Evolutionary conservation across 495 filamentous ascomycete species (phyloP), one percentile per base, ranked within the genome.

Genomic region (Poronia punctata): DNA sequence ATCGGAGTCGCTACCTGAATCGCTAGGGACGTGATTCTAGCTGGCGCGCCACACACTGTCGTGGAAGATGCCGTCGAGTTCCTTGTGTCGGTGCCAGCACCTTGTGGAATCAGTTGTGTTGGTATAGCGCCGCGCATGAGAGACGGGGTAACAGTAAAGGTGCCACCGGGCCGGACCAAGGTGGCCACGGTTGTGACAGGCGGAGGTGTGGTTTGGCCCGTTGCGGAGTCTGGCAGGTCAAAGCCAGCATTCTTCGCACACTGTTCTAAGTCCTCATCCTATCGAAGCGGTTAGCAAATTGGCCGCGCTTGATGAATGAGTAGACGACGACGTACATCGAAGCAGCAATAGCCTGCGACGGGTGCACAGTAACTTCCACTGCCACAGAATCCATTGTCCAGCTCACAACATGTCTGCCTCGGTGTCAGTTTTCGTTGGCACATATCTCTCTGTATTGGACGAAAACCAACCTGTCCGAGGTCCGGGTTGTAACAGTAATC

Each of bases 281-380:
- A 20, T 15, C 16, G 10, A 33, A 21, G 7, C 5, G 37, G 23
- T 52, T 21, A 19, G 52, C 48, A 44, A 54, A 35, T 37, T 8
- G 28, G 8, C 20, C 15, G 5, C 24, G 10, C 6, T 2, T 12
- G 7, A n/a, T 2, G 15, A 19, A 26, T 38, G 22, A n/a, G 21
- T 33, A 4, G 0, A 34, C 30, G 4, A 26, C 7, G n/a, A 31
- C 58, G 17, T 54, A 67, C 63, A 18, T 65, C 56, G 4, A 54
- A 35, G 37, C 66, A 70, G 25, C 66, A 70, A 31, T 56, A 66
- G 3, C 65, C 65, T 6, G 59, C 62, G 1, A 64, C 57, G 1
- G 66, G 63, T 11, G 66, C 65, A 36, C 65, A 70, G 24, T 53
- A 62, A 21, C 55, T 56, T 3, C 64, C 64, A 15, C 28, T 31